Percentiles rank a stretch among this genome's conserved stretches.
Conservation (phyloP, 345 rosid genomes). For the Clausena lansium region DNA sequence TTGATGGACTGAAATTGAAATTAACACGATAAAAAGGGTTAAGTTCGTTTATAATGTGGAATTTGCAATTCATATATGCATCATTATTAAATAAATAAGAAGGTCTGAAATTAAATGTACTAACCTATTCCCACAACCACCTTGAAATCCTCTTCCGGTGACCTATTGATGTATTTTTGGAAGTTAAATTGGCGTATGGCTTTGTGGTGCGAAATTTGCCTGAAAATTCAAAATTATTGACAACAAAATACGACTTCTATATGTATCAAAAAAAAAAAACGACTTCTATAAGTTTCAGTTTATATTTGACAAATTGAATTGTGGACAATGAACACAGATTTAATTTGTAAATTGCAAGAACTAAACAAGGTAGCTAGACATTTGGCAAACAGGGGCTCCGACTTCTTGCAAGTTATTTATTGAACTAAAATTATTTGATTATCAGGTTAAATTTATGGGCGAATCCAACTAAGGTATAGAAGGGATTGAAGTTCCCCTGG, state of each 20-base stretch:
- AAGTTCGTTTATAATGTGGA: not conserved
- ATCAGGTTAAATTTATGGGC: no score
- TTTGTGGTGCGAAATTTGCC: constrained; percentile 90
- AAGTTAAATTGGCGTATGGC: constrained; percentile 64
- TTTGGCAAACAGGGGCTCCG: no score
- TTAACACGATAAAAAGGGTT: not conserved
- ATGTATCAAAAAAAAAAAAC: not conserved
- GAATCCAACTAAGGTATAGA: no score
- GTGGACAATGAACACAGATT: no score
- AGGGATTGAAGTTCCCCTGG: no score
- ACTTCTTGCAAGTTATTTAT: no score
- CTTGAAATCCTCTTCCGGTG: constrained; percentile 88
- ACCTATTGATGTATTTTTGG: constrained; percentile 77
- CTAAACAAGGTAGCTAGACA: no score
- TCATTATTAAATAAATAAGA: not conserved
- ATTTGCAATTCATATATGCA: not conserved
- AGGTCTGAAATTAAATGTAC: not conserved
- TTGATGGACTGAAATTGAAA: constrained; percentile 58
- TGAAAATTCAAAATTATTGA: constrained; percentile 24
- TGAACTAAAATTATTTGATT: no score
- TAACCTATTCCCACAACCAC: constrained; percentile 86
- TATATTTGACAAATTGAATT: not conserved
- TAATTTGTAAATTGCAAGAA: no score
- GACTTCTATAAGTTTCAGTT: no score
- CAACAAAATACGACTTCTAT: no score